phyloP scores from a whole-genome alignment of 495 filamentous ascomycete species.

The Aspergillus haitiensis region DNA sequence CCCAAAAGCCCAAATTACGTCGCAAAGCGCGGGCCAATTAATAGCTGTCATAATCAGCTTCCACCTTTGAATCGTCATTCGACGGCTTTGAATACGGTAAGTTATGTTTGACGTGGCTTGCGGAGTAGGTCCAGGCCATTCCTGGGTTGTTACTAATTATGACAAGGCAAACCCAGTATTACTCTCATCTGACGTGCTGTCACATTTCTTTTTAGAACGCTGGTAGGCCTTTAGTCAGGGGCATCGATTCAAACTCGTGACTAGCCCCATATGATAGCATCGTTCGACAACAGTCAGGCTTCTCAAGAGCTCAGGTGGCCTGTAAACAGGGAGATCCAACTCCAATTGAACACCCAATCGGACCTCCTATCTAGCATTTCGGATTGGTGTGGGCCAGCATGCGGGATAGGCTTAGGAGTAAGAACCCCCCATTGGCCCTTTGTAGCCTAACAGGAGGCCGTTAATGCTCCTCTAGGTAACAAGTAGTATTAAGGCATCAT shows the following conservation, averaged over 20 bases:
- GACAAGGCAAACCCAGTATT: constrained; percentile 1
- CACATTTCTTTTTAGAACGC: neutral
- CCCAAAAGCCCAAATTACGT: constrained; percentile 12
- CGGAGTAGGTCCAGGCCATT: constrained; percentile 1
- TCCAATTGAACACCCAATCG: constrained; percentile 11
- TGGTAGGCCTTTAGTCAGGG: constrained; percentile 2
- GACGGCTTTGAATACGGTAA: constrained; percentile 4
- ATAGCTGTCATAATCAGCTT: constrained; percentile 14
- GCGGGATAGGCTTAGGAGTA: constrained; percentile 7
- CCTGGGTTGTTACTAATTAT: constrained; percentile 6
- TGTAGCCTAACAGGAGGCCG: neutral
- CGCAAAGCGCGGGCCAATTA: constrained; percentile 19
- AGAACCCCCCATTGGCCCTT: constrained; percentile 12
- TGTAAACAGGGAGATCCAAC: constrained; percentile 6
- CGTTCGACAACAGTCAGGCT: neutral
- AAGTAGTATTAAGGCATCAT: neutral
- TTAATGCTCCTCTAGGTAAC: neutral
- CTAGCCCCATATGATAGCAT: neutral
- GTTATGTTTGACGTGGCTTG: constrained; percentile 17
- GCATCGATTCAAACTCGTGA: neutral
- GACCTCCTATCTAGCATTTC: constrained; percentile 15
- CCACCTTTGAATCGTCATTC: constrained; percentile 13
- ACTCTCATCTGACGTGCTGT: neutral
- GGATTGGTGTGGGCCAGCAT: constrained; percentile 12
- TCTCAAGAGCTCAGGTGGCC: neutral